These are phyloP conservation scores for Penicillium antarcticum DNA, from an alignment of 495 filamentous ascomycete genomes.

Conservation along the genomic window DNA sequence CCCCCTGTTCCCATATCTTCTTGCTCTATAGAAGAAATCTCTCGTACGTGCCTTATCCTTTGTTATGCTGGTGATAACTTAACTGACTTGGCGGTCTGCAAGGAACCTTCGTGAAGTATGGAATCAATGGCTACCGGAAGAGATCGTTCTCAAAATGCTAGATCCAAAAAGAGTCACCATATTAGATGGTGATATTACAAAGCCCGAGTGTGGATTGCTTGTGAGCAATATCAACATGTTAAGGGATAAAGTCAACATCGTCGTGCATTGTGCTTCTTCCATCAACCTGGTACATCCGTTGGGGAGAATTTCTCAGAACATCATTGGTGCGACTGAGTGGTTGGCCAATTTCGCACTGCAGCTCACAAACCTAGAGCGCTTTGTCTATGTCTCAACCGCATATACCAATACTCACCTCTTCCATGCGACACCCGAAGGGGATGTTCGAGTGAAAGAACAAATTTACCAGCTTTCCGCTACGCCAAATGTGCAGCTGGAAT, in stretches of 20 bases:
- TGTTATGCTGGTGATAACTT: neutral
- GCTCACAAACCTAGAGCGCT: conserved; percentile 5
- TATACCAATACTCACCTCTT: conserved; percentile 15
- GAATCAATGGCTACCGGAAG: conserved; percentile 1
- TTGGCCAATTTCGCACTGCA: no score
- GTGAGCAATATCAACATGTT: neutral
- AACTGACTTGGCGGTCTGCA: neutral
- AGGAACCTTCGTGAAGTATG: conserved; percentile 1
- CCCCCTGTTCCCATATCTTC: conserved; percentile 4
- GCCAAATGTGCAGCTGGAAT: no score
- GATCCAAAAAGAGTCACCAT: neutral
- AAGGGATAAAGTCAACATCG: conserved; percentile 1
- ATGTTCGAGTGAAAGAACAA: conserved; percentile 2
- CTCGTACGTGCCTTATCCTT: conserved; percentile 4
- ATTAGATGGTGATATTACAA: conserved; percentile 6
- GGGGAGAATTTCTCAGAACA: neutral
- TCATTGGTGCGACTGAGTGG: conserved; percentile 3
- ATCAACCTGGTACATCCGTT: conserved; percentile 14
- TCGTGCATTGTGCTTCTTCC: conserved; percentile 20
- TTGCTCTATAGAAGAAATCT: conserved; percentile 13
- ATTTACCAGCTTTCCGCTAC: conserved; percentile 4
- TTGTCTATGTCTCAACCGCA: conserved; percentile 21
- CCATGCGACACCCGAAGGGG: neutral
- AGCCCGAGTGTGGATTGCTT: neutral
- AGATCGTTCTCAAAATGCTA: neutral